These are phyloP conservation scores for Zalaria sp. DNA, from an alignment of 2,329 filamentous ascomycete genomes.

Conservation along the genomic window DNA sequence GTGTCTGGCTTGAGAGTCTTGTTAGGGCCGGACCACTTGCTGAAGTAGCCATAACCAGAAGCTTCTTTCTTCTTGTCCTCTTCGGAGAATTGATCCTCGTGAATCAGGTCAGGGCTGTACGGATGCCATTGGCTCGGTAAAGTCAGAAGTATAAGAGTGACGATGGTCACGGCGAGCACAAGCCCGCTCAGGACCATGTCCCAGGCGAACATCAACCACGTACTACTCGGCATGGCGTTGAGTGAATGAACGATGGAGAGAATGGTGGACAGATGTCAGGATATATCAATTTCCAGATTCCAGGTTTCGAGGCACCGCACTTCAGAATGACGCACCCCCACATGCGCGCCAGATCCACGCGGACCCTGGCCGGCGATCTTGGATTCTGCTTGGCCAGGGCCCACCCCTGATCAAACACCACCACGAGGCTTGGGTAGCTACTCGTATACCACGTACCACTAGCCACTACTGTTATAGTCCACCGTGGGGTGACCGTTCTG, in stretches of 20 bases:
- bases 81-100: constrained; percentile 14
- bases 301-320: background rate
- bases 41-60: constrained; percentile 18
- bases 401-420: too few species aligned
- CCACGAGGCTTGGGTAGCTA: too few species aligned
- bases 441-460: too few species aligned
- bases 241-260: too few species aligned
- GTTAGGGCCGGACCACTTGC: constrained; percentile 11
- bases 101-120: constrained; percentile 14
- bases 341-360: background rate
- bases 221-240: constrained; percentile 13
- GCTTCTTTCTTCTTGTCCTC: constrained; percentile 12
- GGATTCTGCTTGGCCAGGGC: too few species aligned
- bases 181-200: constrained; percentile 25
- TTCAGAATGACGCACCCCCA: background rate
- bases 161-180: constrained; percentile 27
- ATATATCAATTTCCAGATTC: too few species aligned
- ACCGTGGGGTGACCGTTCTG: too few species aligned
- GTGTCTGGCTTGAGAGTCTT: constrained; percentile 22
- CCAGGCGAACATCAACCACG: constrained; percentile 14
- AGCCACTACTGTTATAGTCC: too few species aligned
- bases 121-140: constrained; percentile 39
- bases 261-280: too few species aligned
- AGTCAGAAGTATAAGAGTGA: constrained; percentile 37
- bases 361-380: background rate